Evolutionary conservation across 2,329 filamentous ascomycete genomes (phyloP).

Genomic region (Fusarium pseudograminearum): DNA sequence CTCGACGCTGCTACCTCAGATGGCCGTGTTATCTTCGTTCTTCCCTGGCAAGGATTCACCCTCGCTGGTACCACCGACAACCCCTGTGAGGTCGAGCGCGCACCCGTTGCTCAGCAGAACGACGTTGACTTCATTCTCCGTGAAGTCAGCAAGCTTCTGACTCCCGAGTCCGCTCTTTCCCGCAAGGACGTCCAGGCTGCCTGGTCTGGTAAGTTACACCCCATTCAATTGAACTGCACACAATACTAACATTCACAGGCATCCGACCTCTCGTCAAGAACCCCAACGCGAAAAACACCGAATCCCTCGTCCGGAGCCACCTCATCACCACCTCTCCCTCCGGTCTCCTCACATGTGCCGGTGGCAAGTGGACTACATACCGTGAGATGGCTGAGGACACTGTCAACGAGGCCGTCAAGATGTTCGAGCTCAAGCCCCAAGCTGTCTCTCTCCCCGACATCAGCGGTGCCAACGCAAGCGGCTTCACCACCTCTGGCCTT

Average conservation of each 20-base stretch:
- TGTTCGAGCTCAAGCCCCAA: constrained; percentile 70
- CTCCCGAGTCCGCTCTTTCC: constrained; percentile 79
- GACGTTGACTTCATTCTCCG: constrained; percentile 86
- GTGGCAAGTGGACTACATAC: constrained; percentile 91
- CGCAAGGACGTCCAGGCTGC: constrained; percentile 82
- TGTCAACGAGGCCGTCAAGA: constrained; percentile 80
- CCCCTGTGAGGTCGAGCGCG: constrained; percentile 73
- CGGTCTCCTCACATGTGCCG: constrained; percentile 82
- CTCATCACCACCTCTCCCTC: constrained; percentile 80
- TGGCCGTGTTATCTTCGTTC: constrained; percentile 88
- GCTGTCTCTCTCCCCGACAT: constrained; percentile 70
- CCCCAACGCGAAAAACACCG: constrained; percentile 83
- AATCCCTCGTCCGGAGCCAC: constrained; percentile 86
- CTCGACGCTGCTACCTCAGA: constrained; percentile 84
- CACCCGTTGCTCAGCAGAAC: constrained; percentile 79
- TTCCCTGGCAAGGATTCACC: constrained; percentile 88
- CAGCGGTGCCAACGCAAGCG: constrained; percentile 68
- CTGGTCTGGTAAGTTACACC: constrained; percentile 73
- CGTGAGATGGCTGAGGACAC: constrained; percentile 90
- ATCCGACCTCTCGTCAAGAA: constrained; percentile 85
- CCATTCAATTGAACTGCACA: accelerated
- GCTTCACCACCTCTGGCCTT: constrained; percentile 69
- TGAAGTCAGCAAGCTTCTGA: constrained; percentile 81
- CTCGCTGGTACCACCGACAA: constrained; percentile 87
- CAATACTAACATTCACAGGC: constrained; percentile 50